A percentile compares a stretch with the other conserved stretches of the same genome.
These are phyloP conservation scores for Arxiozyma bovina DNA, from an alignment of 1,139 yeast species.

Conservation along the genomic window DNA sequence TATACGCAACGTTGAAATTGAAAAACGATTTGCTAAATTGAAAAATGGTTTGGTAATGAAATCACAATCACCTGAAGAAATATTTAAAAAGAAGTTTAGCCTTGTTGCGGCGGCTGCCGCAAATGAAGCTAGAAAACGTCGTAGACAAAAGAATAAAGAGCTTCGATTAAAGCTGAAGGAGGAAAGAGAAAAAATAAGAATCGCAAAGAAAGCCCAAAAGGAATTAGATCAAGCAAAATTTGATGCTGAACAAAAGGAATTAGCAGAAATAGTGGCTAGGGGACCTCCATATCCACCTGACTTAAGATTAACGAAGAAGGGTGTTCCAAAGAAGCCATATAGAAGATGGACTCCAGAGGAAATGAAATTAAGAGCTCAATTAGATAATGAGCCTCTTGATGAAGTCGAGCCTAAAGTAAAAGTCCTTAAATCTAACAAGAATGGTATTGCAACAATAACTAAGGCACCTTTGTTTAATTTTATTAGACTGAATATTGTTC, in stretches of 20 bases:
- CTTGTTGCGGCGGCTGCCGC: slow-evolving; percentile 12
- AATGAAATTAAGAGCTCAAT: slow-evolving; percentile 18
- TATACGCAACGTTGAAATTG: slow-evolving; percentile 7
- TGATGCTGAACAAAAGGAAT: slow-evolving; percentile 22
- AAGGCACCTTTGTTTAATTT: slow-evolving; percentile 26
- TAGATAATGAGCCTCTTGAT: slow-evolving; percentile 1
- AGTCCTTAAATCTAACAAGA: not conserved
- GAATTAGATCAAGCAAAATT: slow-evolving; percentile 16
- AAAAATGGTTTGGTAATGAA: slow-evolving; percentile 1
- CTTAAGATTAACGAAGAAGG: slow-evolving; percentile 28
- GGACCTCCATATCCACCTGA: slow-evolving; percentile 32
- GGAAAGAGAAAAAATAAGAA: slow-evolving; percentile 9
- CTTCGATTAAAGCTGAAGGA: slow-evolving; percentile 13
- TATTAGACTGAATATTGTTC: slow-evolving; percentile 10
- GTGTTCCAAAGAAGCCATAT: slow-evolving; percentile 31
- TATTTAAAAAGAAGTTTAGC: slow-evolving; percentile 12
- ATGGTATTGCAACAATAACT: slow-evolving; percentile 11
- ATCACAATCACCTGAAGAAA: slow-evolving; percentile 14
- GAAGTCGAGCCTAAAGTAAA: not conserved
- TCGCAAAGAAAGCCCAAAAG: slow-evolving; percentile 17
- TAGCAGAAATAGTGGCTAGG: slow-evolving; percentile 27
- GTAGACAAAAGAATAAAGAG: slow-evolving; percentile 17
- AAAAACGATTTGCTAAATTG: slow-evolving; percentile 1
- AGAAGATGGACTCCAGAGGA: slow-evolving; percentile 30
- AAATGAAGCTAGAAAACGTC: slow-evolving; percentile 23